These are phyloP conservation scores for Jaapia argillacea DNA, from an alignment of 768 basidiomycete species.

Conservation along the genomic window DNA sequence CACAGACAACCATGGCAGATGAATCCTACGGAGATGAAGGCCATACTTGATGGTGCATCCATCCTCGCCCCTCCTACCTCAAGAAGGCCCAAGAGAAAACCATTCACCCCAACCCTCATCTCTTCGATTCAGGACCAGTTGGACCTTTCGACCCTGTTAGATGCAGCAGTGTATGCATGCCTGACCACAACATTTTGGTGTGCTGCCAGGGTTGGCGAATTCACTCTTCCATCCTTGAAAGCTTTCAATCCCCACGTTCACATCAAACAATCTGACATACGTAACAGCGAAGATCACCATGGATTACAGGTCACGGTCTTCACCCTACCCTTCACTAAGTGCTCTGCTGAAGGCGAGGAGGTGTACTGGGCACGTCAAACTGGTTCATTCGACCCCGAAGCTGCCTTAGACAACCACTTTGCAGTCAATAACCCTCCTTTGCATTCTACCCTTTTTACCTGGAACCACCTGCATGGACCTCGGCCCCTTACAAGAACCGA, in stretches of 20 bases:
- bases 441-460: slow-evolving; percentile 21
- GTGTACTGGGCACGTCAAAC: too few relatives aligned
- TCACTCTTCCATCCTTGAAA: slow-evolving; percentile 22
- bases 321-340: slow-evolving; percentile 20
- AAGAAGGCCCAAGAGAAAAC: slow-evolving; percentile 17
- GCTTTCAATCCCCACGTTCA: slow-evolving; percentile 21
- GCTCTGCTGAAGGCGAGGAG: slow-evolving; percentile 17
- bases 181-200: slow-evolving; percentile 29
- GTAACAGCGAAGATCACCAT: slow-evolving; percentile 12
- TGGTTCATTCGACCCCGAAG: slow-evolving; percentile 20
- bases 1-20: slow-evolving; percentile 26
- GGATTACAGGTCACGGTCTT: slow-evolving; percentile 17
- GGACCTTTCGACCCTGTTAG: slow-evolving; percentile 17
- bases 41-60: too few relatives aligned
- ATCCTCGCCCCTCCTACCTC: slow-evolving; percentile 23
- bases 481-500: neutral
- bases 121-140: slow-evolving; percentile 12
- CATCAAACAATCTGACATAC: slow-evolving; percentile 17
- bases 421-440: slow-evolving; percentile 18
- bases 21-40: slow-evolving; percentile 17
- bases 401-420: slow-evolving; percentile 17
- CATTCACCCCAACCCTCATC: slow-evolving; percentile 20
- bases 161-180: slow-evolving; percentile 26
- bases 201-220: slow-evolving; percentile 24
- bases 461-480: slow-evolving; percentile 4